Evolutionary conservation across 2,329 filamentous ascomycete genomes (phyloP).

Genomic region (Colletotrichum somersetense): DNA sequence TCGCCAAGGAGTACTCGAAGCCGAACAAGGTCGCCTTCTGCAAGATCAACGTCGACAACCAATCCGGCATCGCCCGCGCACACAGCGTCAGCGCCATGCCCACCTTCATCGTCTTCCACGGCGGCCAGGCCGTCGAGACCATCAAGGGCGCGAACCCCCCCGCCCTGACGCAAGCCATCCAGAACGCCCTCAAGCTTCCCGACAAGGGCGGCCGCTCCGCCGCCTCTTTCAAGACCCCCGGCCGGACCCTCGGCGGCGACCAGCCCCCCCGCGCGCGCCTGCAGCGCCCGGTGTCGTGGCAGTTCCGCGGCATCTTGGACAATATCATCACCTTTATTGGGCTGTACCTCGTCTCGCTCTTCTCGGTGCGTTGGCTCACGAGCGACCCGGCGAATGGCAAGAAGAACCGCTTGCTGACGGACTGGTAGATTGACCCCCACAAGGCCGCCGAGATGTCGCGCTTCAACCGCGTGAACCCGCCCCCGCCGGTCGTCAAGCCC

Average conservation of each 20-base stretch:
- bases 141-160: conserved; percentile 85
- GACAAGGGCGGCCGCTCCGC: conserved; percentile 56
- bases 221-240: conserved; percentile 65
- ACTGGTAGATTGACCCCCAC: conserved; percentile 69
- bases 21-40: conserved; percentile 88
- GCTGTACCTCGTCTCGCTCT: conserved; percentile 71
- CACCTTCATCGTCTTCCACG: conserved; percentile 92
- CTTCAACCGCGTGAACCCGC: conserved; percentile 67
- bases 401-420: conserved; percentile 26
- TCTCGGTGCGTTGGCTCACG: conserved; percentile 62
- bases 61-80: conserved; percentile 80
- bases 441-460: conserved; percentile 70
- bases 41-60: conserved; percentile 91
- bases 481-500: conserved; percentile 43
- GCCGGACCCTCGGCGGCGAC: conserved; percentile 68
- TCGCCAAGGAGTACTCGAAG: conserved; percentile 83
- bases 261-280: conserved; percentile 42
- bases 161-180: conserved; percentile 81
- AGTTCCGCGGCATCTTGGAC: conserved; percentile 62
- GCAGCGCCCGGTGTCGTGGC: conserved; percentile 45
- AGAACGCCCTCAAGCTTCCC: conserved; percentile 72
- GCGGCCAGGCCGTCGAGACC: conserved; percentile 78
- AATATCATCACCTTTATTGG: conserved; percentile 68
- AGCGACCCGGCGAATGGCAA: conserved; percentile 2
- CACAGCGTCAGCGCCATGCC: conserved; percentile 91